Evolutionary conservation across 192 early-diverging fungal species (phyloP).

Genomic region (Rhizophagus prolifer): DNA sequence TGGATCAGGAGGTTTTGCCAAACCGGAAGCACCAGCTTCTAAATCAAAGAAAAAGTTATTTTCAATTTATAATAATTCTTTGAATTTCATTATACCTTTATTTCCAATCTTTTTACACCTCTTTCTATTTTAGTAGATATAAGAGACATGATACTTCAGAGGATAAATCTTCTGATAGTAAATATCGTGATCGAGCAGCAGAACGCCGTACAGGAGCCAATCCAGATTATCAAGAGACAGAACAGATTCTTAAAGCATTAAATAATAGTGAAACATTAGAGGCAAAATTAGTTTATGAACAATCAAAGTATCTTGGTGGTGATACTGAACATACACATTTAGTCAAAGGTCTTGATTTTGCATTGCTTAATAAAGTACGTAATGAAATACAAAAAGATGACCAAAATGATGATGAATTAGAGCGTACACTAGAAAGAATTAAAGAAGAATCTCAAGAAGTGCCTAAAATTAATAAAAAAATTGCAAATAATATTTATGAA

Average conservation of each 20-base stretch:
- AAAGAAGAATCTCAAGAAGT: conserved; percentile 46
- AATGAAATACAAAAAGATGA: conserved; percentile 50
- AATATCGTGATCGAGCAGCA: conserved; percentile 91
- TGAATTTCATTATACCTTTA: not conserved
- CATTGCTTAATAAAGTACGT: conserved; percentile 73
- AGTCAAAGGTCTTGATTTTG: conserved; percentile 90
- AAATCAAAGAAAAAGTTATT: conserved; percentile 24
- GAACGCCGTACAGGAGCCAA: conserved; percentile 78
- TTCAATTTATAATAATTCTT: not conserved
- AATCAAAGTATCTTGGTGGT: conserved; percentile 89
- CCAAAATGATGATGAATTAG: conserved; percentile 39
- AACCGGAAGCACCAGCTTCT: conserved; percentile 10
- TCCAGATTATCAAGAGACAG: conserved; percentile 64
- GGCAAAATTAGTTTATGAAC: conserved; percentile 61
- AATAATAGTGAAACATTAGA: conserved; percentile 45
- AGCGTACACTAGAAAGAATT: conserved; percentile 39
- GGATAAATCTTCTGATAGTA: conserved; percentile 27
- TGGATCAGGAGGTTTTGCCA: not conserved
- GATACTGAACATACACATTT: conserved; percentile 85
- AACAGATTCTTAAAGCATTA: conserved; percentile 52
- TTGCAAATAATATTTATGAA: conserved; percentile 53
- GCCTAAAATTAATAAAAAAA: conserved; percentile 39
- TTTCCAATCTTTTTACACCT: conserved; percentile 1
- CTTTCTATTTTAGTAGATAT: conserved; percentile 19
- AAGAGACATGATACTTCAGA: conserved; percentile 34